Conservation (phyloP, 768 basidiomycete species). For the Auricularia cornea region DNA sequence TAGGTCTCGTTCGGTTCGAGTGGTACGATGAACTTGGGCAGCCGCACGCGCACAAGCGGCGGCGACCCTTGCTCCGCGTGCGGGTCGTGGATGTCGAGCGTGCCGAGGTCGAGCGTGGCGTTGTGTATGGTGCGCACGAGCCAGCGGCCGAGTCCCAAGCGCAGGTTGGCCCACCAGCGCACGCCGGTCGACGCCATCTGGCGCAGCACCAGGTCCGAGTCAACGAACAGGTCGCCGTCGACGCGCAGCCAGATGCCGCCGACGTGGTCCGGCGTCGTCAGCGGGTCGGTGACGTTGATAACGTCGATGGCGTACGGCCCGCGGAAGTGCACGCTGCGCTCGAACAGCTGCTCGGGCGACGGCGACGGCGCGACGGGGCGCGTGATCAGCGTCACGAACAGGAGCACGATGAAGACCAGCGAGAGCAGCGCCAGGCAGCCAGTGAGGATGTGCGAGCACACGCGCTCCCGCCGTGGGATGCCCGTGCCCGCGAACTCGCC, state of each 20-base stretch:
- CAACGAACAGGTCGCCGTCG: slow-evolving; percentile 37
- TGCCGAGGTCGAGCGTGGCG: slow-evolving; percentile 48
- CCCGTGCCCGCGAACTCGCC: neutral
- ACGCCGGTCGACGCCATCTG: slow-evolving; percentile 17
- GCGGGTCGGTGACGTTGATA: slow-evolving; percentile 42
- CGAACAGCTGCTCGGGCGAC: slow-evolving; percentile 50
- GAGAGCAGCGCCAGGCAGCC: slow-evolving; percentile 54
- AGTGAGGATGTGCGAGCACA: slow-evolving; percentile 27
- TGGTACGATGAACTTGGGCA: slow-evolving; percentile 46
- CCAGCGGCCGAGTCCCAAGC: slow-evolving; percentile 41
- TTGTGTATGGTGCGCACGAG: slow-evolving; percentile 47
- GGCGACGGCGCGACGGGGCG: slow-evolving; percentile 41
- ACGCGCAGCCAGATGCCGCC: slow-evolving; percentile 55
- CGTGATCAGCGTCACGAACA: slow-evolving; percentile 34
- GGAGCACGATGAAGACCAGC: slow-evolving; percentile 37
- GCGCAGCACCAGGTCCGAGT: slow-evolving; percentile 36
- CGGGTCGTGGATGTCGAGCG: slow-evolving; percentile 21
- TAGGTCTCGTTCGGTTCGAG: slow-evolving; percentile 44
- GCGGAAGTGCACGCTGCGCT: slow-evolving; percentile 43
- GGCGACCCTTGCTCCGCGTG: slow-evolving; percentile 10
- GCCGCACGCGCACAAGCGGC: slow-evolving; percentile 39
- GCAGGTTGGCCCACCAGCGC: slow-evolving; percentile 45
- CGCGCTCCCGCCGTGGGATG: slow-evolving; percentile 6
- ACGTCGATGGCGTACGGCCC: slow-evolving; percentile 59
- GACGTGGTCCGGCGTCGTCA: neutral